These are phyloP conservation scores for Marasmius oreades DNA, from an alignment of 1,284 basidiomycete species.

Conservation along the genomic window DNA sequence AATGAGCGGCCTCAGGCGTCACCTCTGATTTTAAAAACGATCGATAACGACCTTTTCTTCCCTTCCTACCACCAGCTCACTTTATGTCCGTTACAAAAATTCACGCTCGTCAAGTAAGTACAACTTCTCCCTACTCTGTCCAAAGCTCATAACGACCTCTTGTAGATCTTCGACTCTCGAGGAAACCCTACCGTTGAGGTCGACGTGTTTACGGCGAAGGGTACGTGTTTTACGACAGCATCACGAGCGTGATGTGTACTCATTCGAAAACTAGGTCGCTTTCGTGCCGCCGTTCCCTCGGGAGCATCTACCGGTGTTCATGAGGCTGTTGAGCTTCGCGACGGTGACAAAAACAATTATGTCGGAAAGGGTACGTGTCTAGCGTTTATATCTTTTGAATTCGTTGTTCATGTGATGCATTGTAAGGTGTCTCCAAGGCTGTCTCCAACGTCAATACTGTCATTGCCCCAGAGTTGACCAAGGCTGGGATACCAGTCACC, in stretches of 20 bases:
- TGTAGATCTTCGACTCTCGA: slow-evolving; percentile 94
- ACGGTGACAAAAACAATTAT: slow-evolving; percentile 91
- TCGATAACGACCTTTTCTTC: slow-evolving; percentile 24
- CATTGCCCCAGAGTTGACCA: slow-evolving; percentile 89
- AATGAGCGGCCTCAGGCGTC: slow-evolving; percentile 2
- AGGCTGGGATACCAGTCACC: slow-evolving; percentile 84
- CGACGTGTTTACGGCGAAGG: slow-evolving; percentile 85
- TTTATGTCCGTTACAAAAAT: slow-evolving; percentile 87
- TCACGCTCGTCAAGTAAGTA: slow-evolving; percentile 80
- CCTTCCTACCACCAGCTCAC: slow-evolving; percentile 27
- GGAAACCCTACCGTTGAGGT: slow-evolving; percentile 97
- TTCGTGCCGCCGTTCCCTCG: slow-evolving; percentile 94
- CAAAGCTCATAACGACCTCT: slow-evolving; percentile 3
- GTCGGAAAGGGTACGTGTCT: slow-evolving; percentile 84
- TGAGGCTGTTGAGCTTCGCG: slow-evolving; percentile 98
- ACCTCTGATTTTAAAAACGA: background rate
- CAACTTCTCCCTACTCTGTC: background rate
- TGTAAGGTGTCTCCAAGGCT: slow-evolving; percentile 86
- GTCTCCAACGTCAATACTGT: slow-evolving; percentile 92
- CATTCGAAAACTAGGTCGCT: slow-evolving; percentile 70
- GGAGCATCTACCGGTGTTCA: slow-evolving; percentile 98
- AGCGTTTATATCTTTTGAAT: slow-evolving; percentile 12
- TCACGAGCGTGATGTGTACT: slow-evolving; percentile 5
- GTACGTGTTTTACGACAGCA: slow-evolving; percentile 24
- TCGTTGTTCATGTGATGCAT: slow-evolving; percentile 14